Percentiles rank a stretch among this genome's conserved stretches.
Conservation (phyloP, 768 basidiomycete genomes). For the Lanmaoa rubissima region DNA sequence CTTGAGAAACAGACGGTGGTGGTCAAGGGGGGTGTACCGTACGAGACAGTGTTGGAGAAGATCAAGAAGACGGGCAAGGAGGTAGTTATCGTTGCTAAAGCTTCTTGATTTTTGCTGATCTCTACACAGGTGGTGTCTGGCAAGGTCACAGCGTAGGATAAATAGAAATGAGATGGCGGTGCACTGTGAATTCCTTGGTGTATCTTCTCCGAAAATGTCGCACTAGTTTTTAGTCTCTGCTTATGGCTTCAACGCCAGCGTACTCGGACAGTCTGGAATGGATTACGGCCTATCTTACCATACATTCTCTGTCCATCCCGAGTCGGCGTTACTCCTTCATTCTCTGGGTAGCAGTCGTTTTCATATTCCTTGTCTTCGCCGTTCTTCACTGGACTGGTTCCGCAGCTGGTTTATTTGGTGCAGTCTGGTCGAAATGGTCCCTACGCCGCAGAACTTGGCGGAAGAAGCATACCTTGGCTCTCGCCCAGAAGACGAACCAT, state of each 20-base stretch:
- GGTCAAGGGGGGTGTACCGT: constrained; percentile 58
- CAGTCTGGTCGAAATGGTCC: constrained; percentile 57
- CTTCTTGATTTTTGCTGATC: not conserved
- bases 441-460: constrained; percentile 58
- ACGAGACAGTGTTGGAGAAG: constrained; percentile 64
- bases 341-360: constrained; percentile 54
- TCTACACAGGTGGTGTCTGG: constrained; percentile 45
- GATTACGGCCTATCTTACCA: constrained; percentile 54
- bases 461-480: constrained; percentile 41
- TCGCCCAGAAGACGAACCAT: constrained; percentile 32
- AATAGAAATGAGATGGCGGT: not conserved
- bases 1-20: constrained; percentile 72
- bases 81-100: constrained; percentile 38
- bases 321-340: constrained; percentile 57
- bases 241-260: constrained; percentile 44
- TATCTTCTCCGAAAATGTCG: not conserved
- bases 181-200: too few relatives aligned
- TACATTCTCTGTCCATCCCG: constrained; percentile 52
- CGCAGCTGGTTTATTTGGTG: constrained; percentile 44
- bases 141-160: constrained; percentile 20
- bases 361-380: constrained; percentile 40
- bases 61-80: constrained; percentile 93
- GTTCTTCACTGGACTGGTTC: constrained; percentile 43
- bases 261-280: constrained; percentile 47
- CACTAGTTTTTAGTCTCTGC: not conserved